phyloP scores from a whole-genome alignment of 495 filamentous ascomycete species.

The Echria macrotheca region DNA sequence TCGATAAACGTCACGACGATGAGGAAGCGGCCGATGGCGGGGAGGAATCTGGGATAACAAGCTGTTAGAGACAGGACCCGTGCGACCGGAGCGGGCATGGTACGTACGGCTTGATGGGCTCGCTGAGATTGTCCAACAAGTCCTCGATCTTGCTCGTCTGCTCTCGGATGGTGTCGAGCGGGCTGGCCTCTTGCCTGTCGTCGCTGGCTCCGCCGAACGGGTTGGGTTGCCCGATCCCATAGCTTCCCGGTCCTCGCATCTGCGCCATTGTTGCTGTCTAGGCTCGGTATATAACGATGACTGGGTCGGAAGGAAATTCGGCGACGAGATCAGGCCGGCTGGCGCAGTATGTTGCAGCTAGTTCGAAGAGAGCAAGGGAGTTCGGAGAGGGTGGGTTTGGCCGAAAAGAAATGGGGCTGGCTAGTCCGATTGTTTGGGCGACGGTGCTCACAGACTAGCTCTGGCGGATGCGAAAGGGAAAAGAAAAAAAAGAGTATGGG shows the following conservation, averaged over 20 bases:
- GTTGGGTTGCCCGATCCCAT: constrained; percentile 77
- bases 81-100: constrained; percentile 1
- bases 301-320: neutral
- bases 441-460: neutral
- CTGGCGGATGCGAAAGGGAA: neutral
- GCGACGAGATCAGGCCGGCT: constrained; percentile 22
- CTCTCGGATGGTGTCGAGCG: constrained; percentile 84
- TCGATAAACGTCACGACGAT: constrained; percentile 99
- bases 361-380: neutral
- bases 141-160: constrained; percentile 99
- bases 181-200: constrained; percentile 66
- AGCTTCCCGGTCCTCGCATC: constrained; percentile 92
- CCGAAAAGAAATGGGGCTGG: neutral
- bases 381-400: too few relatives aligned
- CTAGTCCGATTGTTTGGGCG: too few relatives aligned
- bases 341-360: constrained; percentile 8
- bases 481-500: neutral
- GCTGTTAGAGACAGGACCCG: neutral
- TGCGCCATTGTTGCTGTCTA: constrained; percentile 66
- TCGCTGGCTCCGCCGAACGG: constrained; percentile 55
- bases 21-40: constrained; percentile 90
- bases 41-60: constrained; percentile 65
- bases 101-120: constrained; percentile 94
- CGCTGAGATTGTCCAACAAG: constrained; percentile 78
- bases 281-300: neutral